Conservation (phyloP, 306 rosid species). For the Ormosia semicastrata region DNA sequence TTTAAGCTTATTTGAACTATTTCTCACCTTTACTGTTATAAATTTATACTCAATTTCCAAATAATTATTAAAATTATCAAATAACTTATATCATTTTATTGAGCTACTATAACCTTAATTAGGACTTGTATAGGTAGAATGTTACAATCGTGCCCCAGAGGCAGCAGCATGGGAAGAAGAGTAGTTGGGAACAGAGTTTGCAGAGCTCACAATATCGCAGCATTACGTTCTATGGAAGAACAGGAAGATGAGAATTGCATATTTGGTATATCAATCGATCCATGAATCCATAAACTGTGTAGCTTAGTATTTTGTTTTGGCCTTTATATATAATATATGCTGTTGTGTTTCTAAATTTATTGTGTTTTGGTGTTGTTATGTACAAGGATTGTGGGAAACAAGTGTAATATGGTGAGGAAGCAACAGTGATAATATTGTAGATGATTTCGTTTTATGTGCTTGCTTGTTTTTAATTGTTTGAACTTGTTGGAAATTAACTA, state of each 20-base stretch:
- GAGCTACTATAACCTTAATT: no score
- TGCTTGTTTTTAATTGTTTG: no score
- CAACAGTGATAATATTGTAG: neutral
- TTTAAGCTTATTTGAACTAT: no score
- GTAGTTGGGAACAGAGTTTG: conserved; percentile 88
- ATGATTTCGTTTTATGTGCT: neutral
- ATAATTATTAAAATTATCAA: no score
- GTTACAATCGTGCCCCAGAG: conserved; percentile 32
- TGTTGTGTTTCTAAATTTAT: neutral
- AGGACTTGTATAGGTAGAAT: no score
- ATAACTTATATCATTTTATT: no score
- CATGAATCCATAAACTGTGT: neutral
- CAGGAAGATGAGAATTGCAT: conserved; percentile 97
- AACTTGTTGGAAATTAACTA: no score
- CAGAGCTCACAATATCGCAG: conserved; percentile 96
- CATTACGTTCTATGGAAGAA: conserved; percentile 84
- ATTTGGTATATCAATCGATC: conserved; percentile 60
- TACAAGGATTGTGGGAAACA: conserved; percentile 93
- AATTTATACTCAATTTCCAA: no score
- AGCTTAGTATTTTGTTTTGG: neutral
- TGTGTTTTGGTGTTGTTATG: neutral
- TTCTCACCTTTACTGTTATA: no score
- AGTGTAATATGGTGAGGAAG: conserved; percentile 79
- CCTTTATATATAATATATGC: neutral
- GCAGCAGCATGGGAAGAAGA: conserved; percentile 56